Base-by-base conservation (phyloP, 495 filamentous ascomycete species). In the Lophiotrema nucula region DNA sequence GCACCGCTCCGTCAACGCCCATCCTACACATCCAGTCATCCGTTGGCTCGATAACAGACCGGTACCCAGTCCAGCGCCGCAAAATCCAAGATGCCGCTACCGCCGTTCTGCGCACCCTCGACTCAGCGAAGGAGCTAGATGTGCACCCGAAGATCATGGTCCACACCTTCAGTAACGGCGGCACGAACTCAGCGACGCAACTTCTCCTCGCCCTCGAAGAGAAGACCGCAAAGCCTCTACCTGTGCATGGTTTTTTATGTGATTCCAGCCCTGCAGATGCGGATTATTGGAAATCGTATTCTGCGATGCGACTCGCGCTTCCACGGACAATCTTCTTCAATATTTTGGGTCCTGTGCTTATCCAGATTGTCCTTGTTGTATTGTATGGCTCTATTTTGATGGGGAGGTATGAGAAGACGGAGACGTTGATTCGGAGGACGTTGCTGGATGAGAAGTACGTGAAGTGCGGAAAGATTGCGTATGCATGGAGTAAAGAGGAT, bases 21-120 rank as follows among this genome's bases (percentile, higher is more conserved):
- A 65, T 70, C 42, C 59, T 70, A 12, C 59, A 69, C 13, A 28
- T 70, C 45, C 41, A 67, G 37, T 57, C 67, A 19, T n/a, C 43
- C 1, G 31, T 64, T n/a, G n/a, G 37, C 10, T 47, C 33, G 24
- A 16, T 56, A 8, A 56, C 31, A 18, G 21, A 13, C 3, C 16
- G 24, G 2, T 47, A 56, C 23, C 26, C 53, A n/a, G 23, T 19
- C 15, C 38, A 44, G 46, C 27, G 37, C 15, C 8, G n/a, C 3
- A 22, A 23, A 8, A 52, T 41, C 16, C 6, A n/a, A n/a, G 19
- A 19, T 11, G n/a, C 33, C 3, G 4, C 41, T 2, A 4, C 48
- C 13, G 21, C 41, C 18, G 2, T 52, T 25, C 48, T 21, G 4
- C 27, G 33, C 5, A 41, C 48, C 3, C 48, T 52, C 38, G 16